phyloP scores from a whole-genome alignment of 2,329 filamentous ascomycete species.

The Xylaria sp. region DNA sequence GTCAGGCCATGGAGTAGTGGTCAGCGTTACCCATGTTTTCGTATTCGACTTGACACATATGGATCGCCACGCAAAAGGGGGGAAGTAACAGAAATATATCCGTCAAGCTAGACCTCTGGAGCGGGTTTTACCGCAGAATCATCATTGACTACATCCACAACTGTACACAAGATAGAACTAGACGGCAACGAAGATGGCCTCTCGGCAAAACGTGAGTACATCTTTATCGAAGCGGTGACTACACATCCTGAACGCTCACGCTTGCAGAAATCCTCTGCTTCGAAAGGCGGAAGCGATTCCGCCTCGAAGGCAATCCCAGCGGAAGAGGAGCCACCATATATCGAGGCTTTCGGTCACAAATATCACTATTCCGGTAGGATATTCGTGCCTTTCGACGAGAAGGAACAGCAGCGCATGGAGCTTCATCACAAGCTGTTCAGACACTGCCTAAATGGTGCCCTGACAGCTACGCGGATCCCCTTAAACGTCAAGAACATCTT shows the following conservation, averaged over 20 bases:
- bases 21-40: slow-evolving; percentile 10
- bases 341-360: slow-evolving; percentile 47
- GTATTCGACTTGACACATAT: slow-evolving; percentile 8
- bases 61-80: background rate
- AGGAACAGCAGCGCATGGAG: slow-evolving; percentile 46
- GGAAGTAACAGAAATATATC: background rate
- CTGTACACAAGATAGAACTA: slow-evolving; percentile 13
- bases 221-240: background rate
- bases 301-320: slow-evolving; percentile 28
- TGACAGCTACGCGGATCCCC: slow-evolving; percentile 47
- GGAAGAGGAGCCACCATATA: slow-evolving; percentile 38
- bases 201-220: slow-evolving; percentile 33
- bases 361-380: slow-evolving; percentile 48
- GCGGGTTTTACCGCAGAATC: slow-evolving; percentile 3
- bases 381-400: slow-evolving; percentile 47
- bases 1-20: slow-evolving; percentile 24
- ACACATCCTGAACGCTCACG: slow-evolving; percentile 17
- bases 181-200: slow-evolving; percentile 29
- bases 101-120: slow-evolving; percentile 1
- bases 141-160: slow-evolving; percentile 16
- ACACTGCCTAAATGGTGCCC: slow-evolving; percentile 46
- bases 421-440: slow-evolving; percentile 45
- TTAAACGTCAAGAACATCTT: slow-evolving; percentile 50
- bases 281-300: slow-evolving; percentile 32
- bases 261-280: slow-evolving; percentile 32